Evolutionary conservation across 2,329 filamentous ascomycete genomes (phyloP).

Genomic region (Ophiostoma ips): DNA sequence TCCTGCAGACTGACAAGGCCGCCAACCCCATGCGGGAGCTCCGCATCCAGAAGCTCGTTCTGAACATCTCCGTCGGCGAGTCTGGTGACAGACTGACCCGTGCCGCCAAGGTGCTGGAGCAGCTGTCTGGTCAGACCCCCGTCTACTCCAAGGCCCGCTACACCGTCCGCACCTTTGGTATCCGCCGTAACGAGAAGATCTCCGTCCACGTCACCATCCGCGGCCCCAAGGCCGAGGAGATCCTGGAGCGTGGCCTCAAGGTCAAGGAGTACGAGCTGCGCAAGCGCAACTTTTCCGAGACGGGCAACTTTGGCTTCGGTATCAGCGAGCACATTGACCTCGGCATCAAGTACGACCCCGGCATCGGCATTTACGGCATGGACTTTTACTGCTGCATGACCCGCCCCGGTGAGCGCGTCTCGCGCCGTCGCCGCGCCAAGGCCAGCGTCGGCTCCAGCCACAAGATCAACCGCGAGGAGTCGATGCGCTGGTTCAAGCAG

Average conservation of each 20-base stretch:
- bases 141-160: constrained; percentile 99
- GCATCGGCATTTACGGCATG: constrained; percentile 99
- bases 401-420: constrained; percentile 94
- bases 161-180: constrained; percentile 99
- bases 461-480: constrained; percentile 89
- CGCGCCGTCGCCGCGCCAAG: constrained; percentile 85
- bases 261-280: constrained; percentile 99
- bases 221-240: constrained; percentile 94
- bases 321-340: constrained; percentile 99
- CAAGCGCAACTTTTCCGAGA: constrained; percentile 99
- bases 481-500: constrained; percentile 84
- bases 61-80: constrained; percentile 99
- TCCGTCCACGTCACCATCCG: constrained; percentile 98
- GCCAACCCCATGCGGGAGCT: constrained; percentile 99
- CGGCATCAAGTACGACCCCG: constrained; percentile 99
- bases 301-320: constrained; percentile 99
- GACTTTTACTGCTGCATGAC: constrained; percentile 99
- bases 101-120: constrained; percentile 99
- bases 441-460: constrained; percentile 74
- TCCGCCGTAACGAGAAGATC: constrained; percentile 99
- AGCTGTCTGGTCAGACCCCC: constrained; percentile 97
- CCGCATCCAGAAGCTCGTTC: constrained; percentile 97
- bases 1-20: constrained; percentile 68
- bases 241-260: constrained; percentile 99
- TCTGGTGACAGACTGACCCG: constrained; percentile 99